Conservation (phyloP, 257 asterid species). For the Salvia rosmarinus region DNA sequence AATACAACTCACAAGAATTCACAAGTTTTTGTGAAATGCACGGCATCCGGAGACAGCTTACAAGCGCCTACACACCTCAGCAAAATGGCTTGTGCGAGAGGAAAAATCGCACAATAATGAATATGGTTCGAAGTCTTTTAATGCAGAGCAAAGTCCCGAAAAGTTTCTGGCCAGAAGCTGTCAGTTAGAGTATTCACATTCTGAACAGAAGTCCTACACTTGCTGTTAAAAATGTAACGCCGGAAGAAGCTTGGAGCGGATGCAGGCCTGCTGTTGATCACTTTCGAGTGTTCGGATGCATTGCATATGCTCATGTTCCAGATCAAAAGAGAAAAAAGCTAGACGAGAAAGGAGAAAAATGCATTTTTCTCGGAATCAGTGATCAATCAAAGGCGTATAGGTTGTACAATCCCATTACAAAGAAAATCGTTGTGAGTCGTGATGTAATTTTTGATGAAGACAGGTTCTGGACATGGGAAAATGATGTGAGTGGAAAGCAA, state of each 20-base stretch:
- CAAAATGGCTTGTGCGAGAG: constrained; percentile 8
- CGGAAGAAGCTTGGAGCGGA: not conserved
- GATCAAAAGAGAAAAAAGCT: not conserved
- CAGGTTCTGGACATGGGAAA: not conserved
- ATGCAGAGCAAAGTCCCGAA: not conserved
- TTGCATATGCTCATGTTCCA: not conserved
- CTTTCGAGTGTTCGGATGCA: not conserved
- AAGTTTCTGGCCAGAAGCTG: not conserved
- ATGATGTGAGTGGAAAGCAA: not conserved
- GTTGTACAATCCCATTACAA: not conserved
- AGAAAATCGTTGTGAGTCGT: not conserved
- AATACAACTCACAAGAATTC: not conserved
- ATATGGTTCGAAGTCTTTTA: constrained; percentile 10
- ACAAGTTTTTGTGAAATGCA: not conserved
- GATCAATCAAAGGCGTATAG: not conserved
- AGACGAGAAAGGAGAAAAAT: not conserved
- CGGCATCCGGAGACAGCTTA: not conserved
- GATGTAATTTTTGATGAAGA: not conserved
- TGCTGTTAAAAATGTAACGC: not conserved
- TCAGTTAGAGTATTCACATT: constrained; percentile 13
- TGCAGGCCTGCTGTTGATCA: not conserved
- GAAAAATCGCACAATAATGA: constrained; percentile 4
- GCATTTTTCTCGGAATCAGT: not conserved
- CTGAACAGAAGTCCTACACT: constrained; percentile 3
- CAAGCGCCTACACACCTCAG: constrained; percentile 3